Conservation (phyloP, 2,329 filamentous ascomycete genomes). For the Biscogniauxia marginata region DNA sequence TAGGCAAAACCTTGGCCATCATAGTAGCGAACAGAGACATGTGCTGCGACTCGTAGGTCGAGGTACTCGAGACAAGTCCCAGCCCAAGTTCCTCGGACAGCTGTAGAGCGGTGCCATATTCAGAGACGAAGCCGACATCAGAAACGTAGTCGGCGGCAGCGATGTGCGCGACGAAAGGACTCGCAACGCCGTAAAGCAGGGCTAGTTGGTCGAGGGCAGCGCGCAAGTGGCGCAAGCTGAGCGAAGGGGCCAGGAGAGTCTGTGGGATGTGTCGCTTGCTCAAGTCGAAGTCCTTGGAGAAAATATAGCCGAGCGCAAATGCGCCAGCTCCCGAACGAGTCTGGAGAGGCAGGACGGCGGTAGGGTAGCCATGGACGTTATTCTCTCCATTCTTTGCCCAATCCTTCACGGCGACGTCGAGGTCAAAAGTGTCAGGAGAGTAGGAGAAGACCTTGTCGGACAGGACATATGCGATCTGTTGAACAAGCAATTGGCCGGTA, state of each 20-base stretch:
- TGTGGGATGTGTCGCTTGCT: constrained; percentile 90
- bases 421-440: constrained; percentile 88
- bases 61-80: constrained; percentile 79
- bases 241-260: constrained; percentile 82
- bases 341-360: constrained; percentile 77
- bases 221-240: constrained; percentile 77
- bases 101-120: constrained; percentile 79
- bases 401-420: constrained; percentile 77
- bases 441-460: constrained; percentile 98
- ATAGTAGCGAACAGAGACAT: constrained; percentile 88
- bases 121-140: constrained; percentile 71
- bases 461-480: constrained; percentile 92
- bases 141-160: constrained; percentile 83
- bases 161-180: constrained; percentile 88
- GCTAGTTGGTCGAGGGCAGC: constrained; percentile 87
- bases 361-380: constrained; percentile 81
- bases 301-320: constrained; percentile 93
- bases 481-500: constrained; percentile 88
- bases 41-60: constrained; percentile 90
- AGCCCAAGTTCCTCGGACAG: constrained; percentile 88
- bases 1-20: constrained; percentile 74
- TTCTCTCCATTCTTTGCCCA: constrained; percentile 70
- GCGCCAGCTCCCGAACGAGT: constrained; percentile 85
- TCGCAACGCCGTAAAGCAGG: constrained; percentile 86
- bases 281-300: constrained; percentile 94